Conservation (phyloP, 2,329 filamentous ascomycete genomes). For the Lachnellula arida region DNA sequence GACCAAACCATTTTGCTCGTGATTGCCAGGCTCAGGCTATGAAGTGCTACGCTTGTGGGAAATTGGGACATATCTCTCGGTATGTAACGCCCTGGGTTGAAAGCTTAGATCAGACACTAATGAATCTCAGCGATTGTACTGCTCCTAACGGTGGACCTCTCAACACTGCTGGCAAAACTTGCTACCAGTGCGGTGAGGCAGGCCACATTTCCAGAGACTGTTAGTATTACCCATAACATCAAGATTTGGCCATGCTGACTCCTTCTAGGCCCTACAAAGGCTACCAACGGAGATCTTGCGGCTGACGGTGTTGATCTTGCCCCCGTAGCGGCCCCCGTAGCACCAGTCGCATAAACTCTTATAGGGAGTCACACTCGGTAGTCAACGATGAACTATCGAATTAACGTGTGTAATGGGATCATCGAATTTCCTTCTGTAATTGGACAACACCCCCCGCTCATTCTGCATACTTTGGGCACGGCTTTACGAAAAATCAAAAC, state of each 20-base stretch:
- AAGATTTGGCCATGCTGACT: slow-evolving; percentile 1
- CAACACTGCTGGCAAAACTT: slow-evolving; percentile 96
- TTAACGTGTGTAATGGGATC: slow-evolving; percentile 21
- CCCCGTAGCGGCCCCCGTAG: slow-evolving; percentile 35
- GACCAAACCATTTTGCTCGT: slow-evolving; percentile 96
- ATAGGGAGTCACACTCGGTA: slow-evolving; percentile 24
- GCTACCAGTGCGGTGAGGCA: slow-evolving; percentile 94
- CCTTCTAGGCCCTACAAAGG: slow-evolving; percentile 65
- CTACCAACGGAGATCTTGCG: slow-evolving; percentile 44
- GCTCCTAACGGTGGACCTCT: slow-evolving; percentile 93
- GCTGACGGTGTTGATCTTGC: slow-evolving; percentile 27
- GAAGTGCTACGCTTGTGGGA: slow-evolving; percentile 77
- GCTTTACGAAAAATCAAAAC: slow-evolving; percentile 22
- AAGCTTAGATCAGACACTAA: neutral
- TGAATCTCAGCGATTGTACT: slow-evolving; percentile 65
- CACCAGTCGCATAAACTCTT: slow-evolving; percentile 41
- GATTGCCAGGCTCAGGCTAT: slow-evolving; percentile 90
- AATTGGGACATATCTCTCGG: slow-evolving; percentile 51
- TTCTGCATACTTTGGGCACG: slow-evolving; percentile 31
- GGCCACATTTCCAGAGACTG: slow-evolving; percentile 84
- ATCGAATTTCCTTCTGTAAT: slow-evolving; percentile 25
- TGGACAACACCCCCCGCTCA: neutral
- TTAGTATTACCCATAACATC: slow-evolving; percentile 36
- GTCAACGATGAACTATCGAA: slow-evolving; percentile 32
- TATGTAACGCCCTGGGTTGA: slow-evolving; percentile 5